Conservation (phyloP, 768 basidiomycete genomes). For the Leccinum disarticulatum region DNA sequence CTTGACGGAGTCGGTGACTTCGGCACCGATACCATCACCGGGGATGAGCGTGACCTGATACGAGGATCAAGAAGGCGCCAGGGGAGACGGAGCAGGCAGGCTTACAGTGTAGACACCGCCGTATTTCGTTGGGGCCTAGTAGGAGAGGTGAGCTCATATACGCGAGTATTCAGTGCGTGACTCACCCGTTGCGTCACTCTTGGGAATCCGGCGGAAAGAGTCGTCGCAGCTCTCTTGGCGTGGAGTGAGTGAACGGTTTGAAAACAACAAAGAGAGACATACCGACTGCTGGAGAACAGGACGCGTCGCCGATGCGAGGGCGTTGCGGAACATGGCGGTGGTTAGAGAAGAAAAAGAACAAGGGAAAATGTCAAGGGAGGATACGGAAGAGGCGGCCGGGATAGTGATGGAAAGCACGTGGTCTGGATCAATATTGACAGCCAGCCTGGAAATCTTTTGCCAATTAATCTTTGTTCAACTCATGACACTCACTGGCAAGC, state of each 20-base stretch:
- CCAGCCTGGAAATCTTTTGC: background rate
- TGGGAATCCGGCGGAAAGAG: slow-evolving; percentile 77
- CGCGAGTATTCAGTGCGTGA: slow-evolving; percentile 13
- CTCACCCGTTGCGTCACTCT: slow-evolving; percentile 69
- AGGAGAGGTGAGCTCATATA: slow-evolving; percentile 9
- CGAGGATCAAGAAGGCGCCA: slow-evolving; percentile 21
- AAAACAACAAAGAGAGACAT: slow-evolving; percentile 26
- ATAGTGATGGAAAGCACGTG: background rate
- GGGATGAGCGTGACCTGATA: slow-evolving; percentile 92
- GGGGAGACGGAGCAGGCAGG: slow-evolving; percentile 5
- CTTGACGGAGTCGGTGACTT: slow-evolving; percentile 98
- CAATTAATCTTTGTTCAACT: background rate
- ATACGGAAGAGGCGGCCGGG: slow-evolving; percentile 22
- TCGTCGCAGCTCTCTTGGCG: slow-evolving; percentile 66
- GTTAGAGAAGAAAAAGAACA: slow-evolving; percentile 7
- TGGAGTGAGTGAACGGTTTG: slow-evolving; percentile 3
- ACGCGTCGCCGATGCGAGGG: slow-evolving; percentile 55
- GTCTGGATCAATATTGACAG: background rate
- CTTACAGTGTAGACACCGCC: slow-evolving; percentile 90
- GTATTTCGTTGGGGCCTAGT: slow-evolving; percentile 85
- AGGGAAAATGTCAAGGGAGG: slow-evolving; percentile 31
- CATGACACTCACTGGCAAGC: slow-evolving; percentile 1
- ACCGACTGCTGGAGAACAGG: slow-evolving; percentile 55
- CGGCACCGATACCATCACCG: slow-evolving; percentile 95
- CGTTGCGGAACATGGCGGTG: slow-evolving; percentile 61